phyloP scores from a whole-genome alignment of 192 early-diverging fungal genomes.

The Tieghemiomyces parasiticus region DNA sequence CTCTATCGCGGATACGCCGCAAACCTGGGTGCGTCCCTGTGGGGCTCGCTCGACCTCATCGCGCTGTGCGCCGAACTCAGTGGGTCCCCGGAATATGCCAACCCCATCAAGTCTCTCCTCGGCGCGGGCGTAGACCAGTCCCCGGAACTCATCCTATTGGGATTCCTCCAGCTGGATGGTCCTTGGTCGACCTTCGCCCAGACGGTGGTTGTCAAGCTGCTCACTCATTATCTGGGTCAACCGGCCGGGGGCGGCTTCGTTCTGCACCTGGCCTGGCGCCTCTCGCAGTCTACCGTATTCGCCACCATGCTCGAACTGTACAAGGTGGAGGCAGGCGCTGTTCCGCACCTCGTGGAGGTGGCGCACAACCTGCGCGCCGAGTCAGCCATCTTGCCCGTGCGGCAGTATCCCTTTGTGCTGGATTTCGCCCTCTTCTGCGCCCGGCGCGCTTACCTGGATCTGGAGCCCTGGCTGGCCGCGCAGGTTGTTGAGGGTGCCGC shows the following conservation, averaged over 20 bases:
- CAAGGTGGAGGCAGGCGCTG: neutral
- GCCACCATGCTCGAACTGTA: conserved; percentile 9
- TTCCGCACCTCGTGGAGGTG: conserved; percentile 4
- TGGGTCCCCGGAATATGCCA: neutral
- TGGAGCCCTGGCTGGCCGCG: conserved; percentile 30
- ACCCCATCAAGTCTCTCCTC: conserved; percentile 20
- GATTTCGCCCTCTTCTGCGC: conserved; percentile 30
- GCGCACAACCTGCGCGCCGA: neutral
- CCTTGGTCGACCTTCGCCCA: conserved; percentile 4
- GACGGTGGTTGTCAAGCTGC: conserved; percentile 1
- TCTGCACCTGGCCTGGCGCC: conserved; percentile 1
- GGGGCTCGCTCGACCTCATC: conserved; percentile 34
- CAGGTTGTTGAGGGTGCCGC: conserved; percentile 25
- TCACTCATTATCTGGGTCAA: neutral
- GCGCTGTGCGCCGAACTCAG: conserved; percentile 19
- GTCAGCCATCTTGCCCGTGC: neutral
- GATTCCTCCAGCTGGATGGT: conserved; percentile 24
- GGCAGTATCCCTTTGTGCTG: conserved; percentile 19
- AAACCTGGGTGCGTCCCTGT: conserved; percentile 16
- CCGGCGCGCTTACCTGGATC: conserved; percentile 26
- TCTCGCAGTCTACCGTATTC: neutral
- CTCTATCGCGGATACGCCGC: neutral
- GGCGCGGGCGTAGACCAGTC: conserved; percentile 26
- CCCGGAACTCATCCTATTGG: conserved; percentile 35
- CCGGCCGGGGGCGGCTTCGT: neutral